Conservation (phyloP, 73 alveolate genomes). For the Blepharisma japonicum region DNA sequence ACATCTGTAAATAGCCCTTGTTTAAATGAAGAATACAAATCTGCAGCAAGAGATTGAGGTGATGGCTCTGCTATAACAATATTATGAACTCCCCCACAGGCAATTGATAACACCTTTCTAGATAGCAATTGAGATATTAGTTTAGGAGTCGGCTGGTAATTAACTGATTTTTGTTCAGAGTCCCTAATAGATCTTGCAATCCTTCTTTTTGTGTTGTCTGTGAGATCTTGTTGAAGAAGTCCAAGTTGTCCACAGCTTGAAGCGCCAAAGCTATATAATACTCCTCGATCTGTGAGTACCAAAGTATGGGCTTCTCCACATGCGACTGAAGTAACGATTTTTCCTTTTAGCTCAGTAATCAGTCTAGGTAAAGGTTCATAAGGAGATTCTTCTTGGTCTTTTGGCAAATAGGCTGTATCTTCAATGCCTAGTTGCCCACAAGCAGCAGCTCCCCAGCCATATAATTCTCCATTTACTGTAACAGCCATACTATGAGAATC, state of each 20-base stretch:
- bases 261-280: constrained; percentile 82
- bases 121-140: constrained; percentile 53
- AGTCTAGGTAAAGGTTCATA: constrained; percentile 75
- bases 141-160: constrained; percentile 44
- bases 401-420: constrained; percentile 58
- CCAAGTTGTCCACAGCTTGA: constrained; percentile 78
- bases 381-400: constrained; percentile 69
- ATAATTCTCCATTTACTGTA: constrained; percentile 79
- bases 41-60: constrained; percentile 46
- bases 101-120: constrained; percentile 42
- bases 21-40: constrained; percentile 47
- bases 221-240: constrained; percentile 16
- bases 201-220: constrained; percentile 21
- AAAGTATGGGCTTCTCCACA: constrained; percentile 83
- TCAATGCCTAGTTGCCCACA: constrained; percentile 84
- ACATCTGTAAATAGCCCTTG: constrained; percentile 48
- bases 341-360: constrained; percentile 52
- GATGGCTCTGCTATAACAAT: constrained; percentile 61
- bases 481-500: constrained; percentile 94
- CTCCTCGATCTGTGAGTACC: constrained; percentile 66
- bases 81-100: constrained; percentile 76
- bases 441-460: constrained; percentile 91
- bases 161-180: constrained; percentile 28
- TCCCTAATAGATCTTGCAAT: neutral
- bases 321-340: constrained; percentile 65